Percentiles rank a stretch among this genome's conserved stretches.
Evolutionary conservation across 129 eudicot species (phyloP).

Genomic region (Helianthus annuus): DNA sequence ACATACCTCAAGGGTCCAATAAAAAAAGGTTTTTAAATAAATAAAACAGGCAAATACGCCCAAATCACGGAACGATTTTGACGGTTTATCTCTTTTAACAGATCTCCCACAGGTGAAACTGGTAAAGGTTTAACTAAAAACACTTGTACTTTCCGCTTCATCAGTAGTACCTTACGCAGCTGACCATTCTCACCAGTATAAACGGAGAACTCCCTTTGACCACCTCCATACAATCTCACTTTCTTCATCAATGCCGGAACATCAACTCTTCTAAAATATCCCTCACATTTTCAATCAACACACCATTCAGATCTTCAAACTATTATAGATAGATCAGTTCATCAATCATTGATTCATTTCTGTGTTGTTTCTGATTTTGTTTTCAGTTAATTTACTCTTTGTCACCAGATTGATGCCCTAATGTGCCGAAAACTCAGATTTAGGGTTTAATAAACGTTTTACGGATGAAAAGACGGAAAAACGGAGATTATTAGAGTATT

Average conservation of each 20-base stretch:
- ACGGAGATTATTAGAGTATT: slow-evolving; percentile 16
- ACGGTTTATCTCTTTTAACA: too few species aligned
- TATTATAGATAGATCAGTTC: slow-evolving; percentile 3
- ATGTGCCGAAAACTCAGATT: slow-evolving; percentile 7
- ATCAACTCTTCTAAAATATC: too few species aligned
- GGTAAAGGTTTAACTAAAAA: background rate
- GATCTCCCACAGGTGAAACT: background rate
- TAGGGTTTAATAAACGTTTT: slow-evolving; percentile 20
- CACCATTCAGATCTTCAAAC: slow-evolving; percentile 18
- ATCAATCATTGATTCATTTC: background rate
- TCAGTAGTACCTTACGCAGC: slow-evolving; percentile 8
- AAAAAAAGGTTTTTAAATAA: too few species aligned
- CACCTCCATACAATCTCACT: slow-evolving; percentile 2
- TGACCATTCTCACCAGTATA: background rate
- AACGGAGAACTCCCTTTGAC: slow-evolving; percentile 27
- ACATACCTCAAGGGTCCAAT: too few species aligned
- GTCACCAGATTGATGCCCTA: slow-evolving; percentile 8
- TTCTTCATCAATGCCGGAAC: slow-evolving; percentile 26
- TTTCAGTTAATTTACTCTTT: background rate
- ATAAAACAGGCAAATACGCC: too few species aligned
- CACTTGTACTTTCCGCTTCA: slow-evolving; percentile 12
- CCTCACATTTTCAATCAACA: too few species aligned
- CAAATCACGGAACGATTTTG: too few species aligned
- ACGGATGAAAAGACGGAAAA: slow-evolving; percentile 16
- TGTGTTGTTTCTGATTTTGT: background rate